Evolutionary conservation across 2,329 filamentous ascomycete genomes (phyloP).

Genomic region (Colletotrichum sp.): DNA sequence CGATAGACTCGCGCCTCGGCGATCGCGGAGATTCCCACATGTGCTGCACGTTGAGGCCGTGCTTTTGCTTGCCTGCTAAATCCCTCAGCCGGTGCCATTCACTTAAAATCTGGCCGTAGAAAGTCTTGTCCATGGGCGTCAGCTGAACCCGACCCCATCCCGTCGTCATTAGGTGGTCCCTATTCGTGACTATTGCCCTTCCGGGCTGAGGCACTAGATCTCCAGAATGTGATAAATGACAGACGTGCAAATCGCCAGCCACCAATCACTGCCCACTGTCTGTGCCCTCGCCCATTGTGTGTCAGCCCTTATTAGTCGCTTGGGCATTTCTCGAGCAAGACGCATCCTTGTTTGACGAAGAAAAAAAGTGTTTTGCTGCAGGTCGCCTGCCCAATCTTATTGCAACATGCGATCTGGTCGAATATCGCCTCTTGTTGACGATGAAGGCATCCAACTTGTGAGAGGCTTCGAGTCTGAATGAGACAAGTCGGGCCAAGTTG

Average conservation of each 20-base stretch:
- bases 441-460: background rate
- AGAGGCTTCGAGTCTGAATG: background rate
- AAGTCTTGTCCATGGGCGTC: background rate
- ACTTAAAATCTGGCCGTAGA: background rate
- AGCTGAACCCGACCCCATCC: background rate
- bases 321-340: background rate
- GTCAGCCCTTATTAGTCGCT: background rate
- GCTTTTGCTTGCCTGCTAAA: background rate
- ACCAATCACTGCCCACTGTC: background rate
- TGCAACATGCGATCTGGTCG: background rate
- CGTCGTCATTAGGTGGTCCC: background rate
- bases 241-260: background rate
- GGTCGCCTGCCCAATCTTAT: background rate
- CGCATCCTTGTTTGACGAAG: background rate
- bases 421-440: background rate
- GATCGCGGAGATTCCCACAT: slow-evolving; percentile 5
- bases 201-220: slow-evolving; percentile 11
- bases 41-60: background rate
- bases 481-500: slow-evolving; percentile 3
- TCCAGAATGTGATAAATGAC: slow-evolving; percentile 10
- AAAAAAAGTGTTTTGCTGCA: background rate
- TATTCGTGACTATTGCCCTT: slow-evolving; percentile 15
- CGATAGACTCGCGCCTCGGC: slow-evolving; percentile 11
- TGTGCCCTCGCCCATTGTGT: background rate
- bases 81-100: background rate